Conservation (phyloP, 164 flowering plant genomes). For the Echeveria elegans region DNA sequence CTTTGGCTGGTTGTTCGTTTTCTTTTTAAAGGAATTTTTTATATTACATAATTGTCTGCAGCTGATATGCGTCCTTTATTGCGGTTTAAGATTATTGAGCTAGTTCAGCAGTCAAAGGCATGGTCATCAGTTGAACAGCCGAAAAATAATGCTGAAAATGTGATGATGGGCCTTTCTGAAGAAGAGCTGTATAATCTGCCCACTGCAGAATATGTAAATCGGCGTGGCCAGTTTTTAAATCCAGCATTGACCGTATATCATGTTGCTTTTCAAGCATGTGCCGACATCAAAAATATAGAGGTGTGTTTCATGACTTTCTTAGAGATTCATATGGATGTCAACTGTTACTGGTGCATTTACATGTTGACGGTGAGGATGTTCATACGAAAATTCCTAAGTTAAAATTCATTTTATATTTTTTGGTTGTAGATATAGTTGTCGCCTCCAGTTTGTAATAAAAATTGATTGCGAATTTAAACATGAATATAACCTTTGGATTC, state of each 20-base stretch:
- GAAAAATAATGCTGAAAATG: conserved; percentile 52
- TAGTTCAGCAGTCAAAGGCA: conserved; percentile 80
- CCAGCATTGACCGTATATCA: conserved; percentile 72
- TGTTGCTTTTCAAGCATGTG: conserved; percentile 78
- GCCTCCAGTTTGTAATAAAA: background rate
- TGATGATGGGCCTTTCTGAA: conserved; percentile 65
- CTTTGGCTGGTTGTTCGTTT: conserved; percentile 9
- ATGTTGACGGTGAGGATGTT: background rate
- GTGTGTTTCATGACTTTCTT: conserved; percentile 25
- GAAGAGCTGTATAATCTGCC: conserved; percentile 82
- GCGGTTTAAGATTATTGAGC: conserved; percentile 61
- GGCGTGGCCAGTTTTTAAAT: conserved; percentile 49
- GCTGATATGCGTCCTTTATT: conserved; percentile 12
- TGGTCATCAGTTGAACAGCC: conserved; percentile 67
- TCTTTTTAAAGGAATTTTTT: too few relatives aligned
- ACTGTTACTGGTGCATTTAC: background rate
- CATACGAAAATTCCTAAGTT: background rate
- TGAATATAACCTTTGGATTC: background rate
- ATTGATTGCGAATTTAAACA: background rate
- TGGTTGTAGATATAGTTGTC: background rate
- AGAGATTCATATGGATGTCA: background rate
- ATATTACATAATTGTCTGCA: background rate
- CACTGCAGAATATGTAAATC: conserved; percentile 64
- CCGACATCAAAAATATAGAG: conserved; percentile 64
- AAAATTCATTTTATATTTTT: background rate